Evolutionary conservation across 805 yeast species (phyloP), one percentile per base, ranked within the genome.

Genomic region (Candida pseudoglaebosa): DNA sequence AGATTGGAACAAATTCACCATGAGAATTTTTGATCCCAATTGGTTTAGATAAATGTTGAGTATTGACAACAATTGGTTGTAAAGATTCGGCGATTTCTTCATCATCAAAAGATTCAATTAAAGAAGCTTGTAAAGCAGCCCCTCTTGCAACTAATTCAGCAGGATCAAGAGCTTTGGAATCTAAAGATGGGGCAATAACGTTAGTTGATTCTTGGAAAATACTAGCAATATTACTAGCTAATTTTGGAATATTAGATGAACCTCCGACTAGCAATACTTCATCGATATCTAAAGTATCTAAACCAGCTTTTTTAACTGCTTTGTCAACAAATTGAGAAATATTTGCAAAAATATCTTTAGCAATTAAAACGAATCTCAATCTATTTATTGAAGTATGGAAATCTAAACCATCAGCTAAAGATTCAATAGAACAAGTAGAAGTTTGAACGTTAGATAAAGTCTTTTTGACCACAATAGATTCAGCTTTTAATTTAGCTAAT

Each of bases 251-350:
- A 73, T 85, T 81, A 24, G 98, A 83, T 38, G 86, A 75, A 58
- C 99, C 99, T 67, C 99, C 99, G 45, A 80, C 91, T 45, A 93
- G 80, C 49, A 93, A 67, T 36, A 93, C 93, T 63, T 90, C 95
- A 60, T 89, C 93, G 47, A 93, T 76, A 56, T 89, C 96, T 55
- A 90, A 75, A 31, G 79, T 73, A 50, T 90, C 96, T 49, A 88
- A 71, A 40, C 80, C 82, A 38, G 98, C 96, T 73, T 89, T 89
- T 49, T 70, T 63, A 46, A 93, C 82, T 37, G 78, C 81, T 41
- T 72, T 65, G 57, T 82, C 87, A 40, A 87, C 84, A 56, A 93
- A 91, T 9, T 75, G 69, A 45, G 84, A 69, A 79, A 89, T 83
- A 62, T 83, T 78, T 48, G 80, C 67, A 54, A 91, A 78, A 21